A percentile compares a stretch with the other conserved stretches of the same genome.
Evolutionary conservation across 78 protist genomes (phyloP).

Genomic region (Tieghemostelium lacteum): DNA sequence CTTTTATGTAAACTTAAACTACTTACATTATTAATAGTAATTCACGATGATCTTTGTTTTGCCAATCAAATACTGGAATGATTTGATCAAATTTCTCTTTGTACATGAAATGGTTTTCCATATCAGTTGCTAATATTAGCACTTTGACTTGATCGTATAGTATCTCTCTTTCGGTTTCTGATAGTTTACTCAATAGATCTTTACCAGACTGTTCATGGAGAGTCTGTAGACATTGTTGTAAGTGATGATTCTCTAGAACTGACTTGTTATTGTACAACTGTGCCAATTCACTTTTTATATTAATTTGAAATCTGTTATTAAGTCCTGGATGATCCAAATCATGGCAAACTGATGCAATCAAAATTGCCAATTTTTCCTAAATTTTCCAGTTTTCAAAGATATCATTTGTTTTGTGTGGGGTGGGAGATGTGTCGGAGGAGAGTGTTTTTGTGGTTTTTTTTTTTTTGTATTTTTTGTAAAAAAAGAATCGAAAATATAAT

Average conservation of each 20-base stretch:
- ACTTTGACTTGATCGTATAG: slow-evolving; percentile 15
- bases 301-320: slow-evolving; percentile 87
- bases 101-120: slow-evolving; percentile 52
- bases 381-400: too few species aligned
- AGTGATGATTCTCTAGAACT: slow-evolving; percentile 93
- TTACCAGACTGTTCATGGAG: background rate
- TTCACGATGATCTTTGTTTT: slow-evolving; percentile 40
- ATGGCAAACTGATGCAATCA: slow-evolving; percentile 89
- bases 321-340: slow-evolving; percentile 94
- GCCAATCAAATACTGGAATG: slow-evolving; percentile 11
- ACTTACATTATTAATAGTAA: slow-evolving; percentile 55
- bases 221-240: slow-evolving; percentile 25
- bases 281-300: slow-evolving; percentile 81
- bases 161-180: slow-evolving; percentile 9
- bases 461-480: background rate
- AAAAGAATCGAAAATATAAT: too few species aligned
- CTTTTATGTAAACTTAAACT: too few species aligned
- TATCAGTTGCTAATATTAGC: slow-evolving; percentile 72
- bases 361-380: slow-evolving; percentile 70
- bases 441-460: too few species aligned
- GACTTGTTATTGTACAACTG: slow-evolving; percentile 84
- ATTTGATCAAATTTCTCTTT: slow-evolving; percentile 31
- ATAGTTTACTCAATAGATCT: background rate
- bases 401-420: too few species aligned
- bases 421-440: background rate